Base-by-base conservation (phyloP, 768 basidiomycete species). In the Filobasidium floriforme region DNA sequence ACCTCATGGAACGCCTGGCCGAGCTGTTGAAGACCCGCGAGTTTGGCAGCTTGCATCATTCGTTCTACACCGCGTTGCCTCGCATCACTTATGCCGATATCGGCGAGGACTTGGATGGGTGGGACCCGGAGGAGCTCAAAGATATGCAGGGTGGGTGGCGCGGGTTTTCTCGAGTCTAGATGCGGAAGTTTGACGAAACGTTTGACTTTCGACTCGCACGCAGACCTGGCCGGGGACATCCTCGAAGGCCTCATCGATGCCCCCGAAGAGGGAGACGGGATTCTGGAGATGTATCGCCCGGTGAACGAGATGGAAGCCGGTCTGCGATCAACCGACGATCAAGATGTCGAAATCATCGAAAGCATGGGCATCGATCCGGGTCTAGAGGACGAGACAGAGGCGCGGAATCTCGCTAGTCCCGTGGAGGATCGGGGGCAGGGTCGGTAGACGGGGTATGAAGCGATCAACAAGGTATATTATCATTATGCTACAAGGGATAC, bases 1-100 rank as follows among this genome's bases (percentile, higher is more conserved):
- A 32, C 22, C 54, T 57, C 5, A 57, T 57, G 54, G 54, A 57
- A 26, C 54, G 54, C 26, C 29, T 57, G 54, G 54, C 26, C 24
- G 29, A 32, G 7, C 29, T 57, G 4, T 15, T 57, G 3, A 26
- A 24, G 7, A 26, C 54, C 6, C 22, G 29, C 22, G 54, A 57
- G 54, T 57, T 26, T 57, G 54, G 22, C 24, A 57, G 54, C 24
- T n/a, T 57, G 29, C 54, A 57, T 57, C 54, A 57, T 26, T 57
- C 54, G 54, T 57, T 57, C 24, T 57, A 57, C n/a, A 57, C 54
- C 19, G 54, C 54, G 5, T 57, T 57, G 24, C 24, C 54, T 57
- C 54, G 54, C 18, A 57, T 57, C 54, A 57, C 54, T 15, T 28
- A 57, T 28, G 54, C 54, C 19, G 54, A 57, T 7, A 26, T 24